These are phyloP conservation scores for Malus domestica DNA, from an alignment of 306 rosid species.

Conservation along the genomic window ASM211411v1 NC_041795.1:35299001-35299500, in stretches of 20 bases:
- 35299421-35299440: not conserved
- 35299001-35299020: not conserved
- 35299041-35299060: conserved; percentile 3
- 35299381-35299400: not conserved
- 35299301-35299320: conserved; percentile 1
- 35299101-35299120: no score
- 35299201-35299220: no score
- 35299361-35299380: conserved; percentile 14
- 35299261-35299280: conserved; percentile 3
- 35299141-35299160: no score
- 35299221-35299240: conserved; percentile 5
- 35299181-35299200: no score
- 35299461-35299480: not conserved
- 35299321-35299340: conserved; percentile 23
- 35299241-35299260: conserved; percentile 15
- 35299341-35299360: conserved; percentile 25
- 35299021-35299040: conserved; percentile 20
- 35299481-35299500: not conserved
- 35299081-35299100: not conserved
- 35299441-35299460: no score
- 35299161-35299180: no score
- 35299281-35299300: conserved; percentile 20
- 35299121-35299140: no score
- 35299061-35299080: not conserved
- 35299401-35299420: not conserved